Base-by-base conservation (phyloP, 1,139 yeast species). In the Scheffersomyces illinoinensis region DNA sequence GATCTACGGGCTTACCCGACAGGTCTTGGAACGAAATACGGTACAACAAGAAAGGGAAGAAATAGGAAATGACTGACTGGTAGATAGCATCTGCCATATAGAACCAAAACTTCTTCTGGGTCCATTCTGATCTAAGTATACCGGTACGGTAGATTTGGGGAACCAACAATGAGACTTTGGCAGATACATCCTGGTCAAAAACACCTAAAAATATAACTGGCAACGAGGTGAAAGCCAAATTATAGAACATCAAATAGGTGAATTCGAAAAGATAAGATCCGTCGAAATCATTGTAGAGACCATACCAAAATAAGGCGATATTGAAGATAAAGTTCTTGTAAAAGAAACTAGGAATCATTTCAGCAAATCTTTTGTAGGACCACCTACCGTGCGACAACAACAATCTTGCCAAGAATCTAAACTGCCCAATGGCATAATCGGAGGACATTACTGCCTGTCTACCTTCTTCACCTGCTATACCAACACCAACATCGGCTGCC, bases 391-490 rank as follows among this genome's bases (percentile, higher is more conserved):
- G 99, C 33, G 92, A 96, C 58, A 95, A 77, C 57, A 95, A 77
- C 64, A 95, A 79, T 66, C 93, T 84, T 0, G 92, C 85, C 70
- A 95, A 74, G 70, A 84, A 95, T 69, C 98, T 82, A 77, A 95
- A 95, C 73, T 95, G 98, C 17, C 98, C 99, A 72, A 95, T 80
- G 2, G 98, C 98, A 76, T 93, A 95, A 78, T 95, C 99, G 0
- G 98, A 90, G 8, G 97, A 90, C 99, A 95, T 95, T 12, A 89
- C 98, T 17, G 99, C 99, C 73, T 93, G 98, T 55, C 98, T 83
- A 65, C 99, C 99, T 80, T 95, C 99, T 76, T 92, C 97, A 73
- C 99, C 99, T 54, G 97, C 97, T 68, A 95, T 95, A 75, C 99
- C 99, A 54, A 95, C 96, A 66, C 99, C 99, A 47, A 95, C 96